Base-by-base conservation (phyloP, 345 rosid species). In the Eucalyptus polybractea region DNA sequence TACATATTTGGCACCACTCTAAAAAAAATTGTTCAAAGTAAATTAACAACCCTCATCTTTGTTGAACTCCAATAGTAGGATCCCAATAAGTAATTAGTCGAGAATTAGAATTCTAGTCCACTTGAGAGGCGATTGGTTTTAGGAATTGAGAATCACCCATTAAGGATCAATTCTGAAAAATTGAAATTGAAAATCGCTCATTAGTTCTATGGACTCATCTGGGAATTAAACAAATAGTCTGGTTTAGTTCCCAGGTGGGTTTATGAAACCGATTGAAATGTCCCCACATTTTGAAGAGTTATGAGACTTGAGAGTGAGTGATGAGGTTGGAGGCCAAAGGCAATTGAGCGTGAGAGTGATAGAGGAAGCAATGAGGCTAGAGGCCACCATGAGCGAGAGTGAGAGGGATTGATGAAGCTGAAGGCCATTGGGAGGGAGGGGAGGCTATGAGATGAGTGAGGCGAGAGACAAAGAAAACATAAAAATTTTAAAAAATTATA, bases 401-500 rank as follows among this genome's bases (percentile, higher is more conserved):
- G 62, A 56, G 29, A 56, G 62, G 56, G 56, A 53, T 53, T 5
- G 0, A 9, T 0, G 6, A 56, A 1, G 29, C 29, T 0, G 0
- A 56, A 56, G 27, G 62, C 62, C 62, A 56, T 21, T 0, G 1
- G 6, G 29, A 56, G 13, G 62, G 13, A 56, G 62, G 5, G 0
- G 27, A 56, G 60, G 60, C 3, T 2, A 1, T 4, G 60, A 56
- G 60, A 56, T 56, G 60, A 56, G 60, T 8, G 25, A 56, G 60
- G 62, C 62, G 3, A 56, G 13, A 56, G 62, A 56, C 3, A 17
- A 56, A 56, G 6, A 56, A 56, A 56, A 56, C 29, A 22, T 56
- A 56, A 21, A 8, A 4, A 1, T 4, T 4, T 7, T 22, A 2
- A 9, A 56, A 56, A 56, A 22, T 56, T 9, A 56, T 56, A 24